Evolutionary conservation across 208 protist species (phyloP).

Genomic region (Porcisia hertigi): DNA sequence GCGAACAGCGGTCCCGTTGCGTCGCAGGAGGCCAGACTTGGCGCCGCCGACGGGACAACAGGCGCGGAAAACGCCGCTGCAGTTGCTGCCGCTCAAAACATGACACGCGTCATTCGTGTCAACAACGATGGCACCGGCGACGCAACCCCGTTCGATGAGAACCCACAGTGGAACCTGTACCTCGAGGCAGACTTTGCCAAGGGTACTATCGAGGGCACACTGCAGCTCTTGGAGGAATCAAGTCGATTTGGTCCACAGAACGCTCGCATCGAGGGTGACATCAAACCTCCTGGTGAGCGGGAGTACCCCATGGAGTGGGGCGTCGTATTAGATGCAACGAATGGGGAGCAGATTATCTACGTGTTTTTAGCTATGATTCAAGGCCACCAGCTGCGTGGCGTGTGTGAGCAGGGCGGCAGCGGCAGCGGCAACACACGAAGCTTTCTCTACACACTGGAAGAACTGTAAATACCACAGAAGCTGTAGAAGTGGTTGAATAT

Average conservation of each 20-base stretch:
- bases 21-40: slow-evolving; percentile 8
- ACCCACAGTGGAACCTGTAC: slow-evolving; percentile 72
- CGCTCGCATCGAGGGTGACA: slow-evolving; percentile 75
- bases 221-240: slow-evolving; percentile 69
- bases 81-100: slow-evolving; percentile 54
- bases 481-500: too few relatives aligned
- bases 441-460: slow-evolving; percentile 86
- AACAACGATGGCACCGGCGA: slow-evolving; percentile 46
- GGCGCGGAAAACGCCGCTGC: slow-evolving; percentile 24
- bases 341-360: slow-evolving; percentile 73
- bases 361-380: slow-evolving; percentile 84
- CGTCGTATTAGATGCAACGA: slow-evolving; percentile 53
- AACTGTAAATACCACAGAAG: slow-evolving; percentile 45
- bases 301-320: slow-evolving; percentile 91
- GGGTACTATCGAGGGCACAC: slow-evolving; percentile 69
- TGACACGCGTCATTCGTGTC: slow-evolving; percentile 86
- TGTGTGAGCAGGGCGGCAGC: slow-evolving; percentile 63
- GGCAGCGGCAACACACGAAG: slow-evolving; percentile 58
- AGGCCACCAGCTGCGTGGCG: slow-evolving; percentile 83
- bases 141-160: slow-evolving; percentile 83
- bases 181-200: slow-evolving; percentile 74
- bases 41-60: background rate
- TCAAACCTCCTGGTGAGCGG: slow-evolving; percentile 74
- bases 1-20: slow-evolving; percentile 41
- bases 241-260: slow-evolving; percentile 68